These are phyloP conservation scores for Sugiyamaella novakii DNA, from an alignment of 1,139 yeast genomes.

Conservation along the genomic window DNA sequence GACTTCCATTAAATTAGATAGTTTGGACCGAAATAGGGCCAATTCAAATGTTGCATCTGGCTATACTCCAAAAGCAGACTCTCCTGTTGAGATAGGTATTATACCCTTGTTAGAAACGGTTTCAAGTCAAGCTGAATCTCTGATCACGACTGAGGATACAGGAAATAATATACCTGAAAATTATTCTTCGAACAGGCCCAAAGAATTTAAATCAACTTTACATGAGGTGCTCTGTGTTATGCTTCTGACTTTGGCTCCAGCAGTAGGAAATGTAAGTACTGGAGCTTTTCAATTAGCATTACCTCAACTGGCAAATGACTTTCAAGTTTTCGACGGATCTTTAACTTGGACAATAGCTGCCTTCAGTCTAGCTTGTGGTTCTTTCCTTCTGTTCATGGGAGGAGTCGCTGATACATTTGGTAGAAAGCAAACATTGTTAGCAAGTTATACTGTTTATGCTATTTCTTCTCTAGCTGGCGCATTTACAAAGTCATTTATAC, in stretches of 20 bases:
- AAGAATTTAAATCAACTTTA: constrained; percentile 16
- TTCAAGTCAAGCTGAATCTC: no score
- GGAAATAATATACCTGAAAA: background rate
- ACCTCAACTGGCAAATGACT: constrained; percentile 41
- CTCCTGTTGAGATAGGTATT: no score
- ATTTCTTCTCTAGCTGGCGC: constrained; percentile 46
- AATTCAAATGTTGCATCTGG: background rate
- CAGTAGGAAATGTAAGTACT: constrained; percentile 44
- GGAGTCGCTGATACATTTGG: constrained; percentile 50
- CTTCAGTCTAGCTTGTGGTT: constrained; percentile 48
- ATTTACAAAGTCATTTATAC: constrained; percentile 43
- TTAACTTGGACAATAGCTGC: constrained; percentile 48
- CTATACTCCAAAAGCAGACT: background rate
- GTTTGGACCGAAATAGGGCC: background rate
- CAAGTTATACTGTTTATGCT: constrained; percentile 42
- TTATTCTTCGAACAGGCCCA: constrained; percentile 17
- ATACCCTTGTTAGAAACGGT: no score
- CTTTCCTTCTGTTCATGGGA: constrained; percentile 47
- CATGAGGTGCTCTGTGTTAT: constrained; percentile 37
- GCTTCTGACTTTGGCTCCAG: constrained; percentile 45
- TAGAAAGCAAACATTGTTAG: constrained; percentile 43
- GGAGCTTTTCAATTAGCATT: constrained; percentile 45
- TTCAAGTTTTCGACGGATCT: constrained; percentile 44
- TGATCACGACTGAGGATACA: no score
- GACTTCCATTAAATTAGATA: background rate